Conservation (phyloP, 1,284 basidiomycete genomes). For the Termitomyces sp. region DNA sequence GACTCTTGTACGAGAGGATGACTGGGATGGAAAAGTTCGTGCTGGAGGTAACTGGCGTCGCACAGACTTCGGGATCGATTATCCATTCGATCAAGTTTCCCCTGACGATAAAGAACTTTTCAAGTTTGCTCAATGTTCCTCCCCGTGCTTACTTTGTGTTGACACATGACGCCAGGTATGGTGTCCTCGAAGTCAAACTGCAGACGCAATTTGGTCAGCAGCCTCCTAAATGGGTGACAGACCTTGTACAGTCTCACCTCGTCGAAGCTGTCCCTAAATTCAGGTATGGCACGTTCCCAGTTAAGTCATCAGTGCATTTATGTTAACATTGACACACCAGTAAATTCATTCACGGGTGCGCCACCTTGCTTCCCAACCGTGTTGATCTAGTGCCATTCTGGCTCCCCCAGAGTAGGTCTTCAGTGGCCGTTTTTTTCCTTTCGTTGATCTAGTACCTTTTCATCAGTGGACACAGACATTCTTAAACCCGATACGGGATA, state of each 20-base stretch:
- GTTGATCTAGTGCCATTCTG: slow-evolving; percentile 99
- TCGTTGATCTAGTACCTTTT: neutral
- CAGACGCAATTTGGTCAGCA: slow-evolving; percentile 97
- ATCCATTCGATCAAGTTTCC: slow-evolving; percentile 80
- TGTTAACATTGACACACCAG: slow-evolving; percentile 33
- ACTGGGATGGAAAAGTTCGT: slow-evolving; percentile 85
- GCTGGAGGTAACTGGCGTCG: slow-evolving; percentile 90
- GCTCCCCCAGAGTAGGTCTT: slow-evolving; percentile 83
- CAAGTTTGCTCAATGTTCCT: slow-evolving; percentile 52
- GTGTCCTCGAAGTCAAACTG: slow-evolving; percentile 94
- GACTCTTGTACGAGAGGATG: slow-evolving; percentile 91
- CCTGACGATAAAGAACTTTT: slow-evolving; percentile 88
- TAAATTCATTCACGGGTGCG: slow-evolving; percentile 98
- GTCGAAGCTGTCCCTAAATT: slow-evolving; percentile 93
- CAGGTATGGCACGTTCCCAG: slow-evolving; percentile 41
- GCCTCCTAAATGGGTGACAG: slow-evolving; percentile 94
- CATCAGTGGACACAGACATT: slow-evolving; percentile 86
- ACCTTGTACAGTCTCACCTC: slow-evolving; percentile 90
- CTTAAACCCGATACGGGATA: slow-evolving; percentile 81
- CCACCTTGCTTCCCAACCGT: slow-evolving; percentile 87
- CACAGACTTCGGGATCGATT: slow-evolving; percentile 90
- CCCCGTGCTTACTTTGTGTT: neutral
- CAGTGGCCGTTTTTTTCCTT: neutral
- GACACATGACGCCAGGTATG: slow-evolving; percentile 46
- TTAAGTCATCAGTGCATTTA: neutral